Evolutionary conservation across 805 yeast species (phyloP).

Genomic region (Jamesozyma lodderae): DNA sequence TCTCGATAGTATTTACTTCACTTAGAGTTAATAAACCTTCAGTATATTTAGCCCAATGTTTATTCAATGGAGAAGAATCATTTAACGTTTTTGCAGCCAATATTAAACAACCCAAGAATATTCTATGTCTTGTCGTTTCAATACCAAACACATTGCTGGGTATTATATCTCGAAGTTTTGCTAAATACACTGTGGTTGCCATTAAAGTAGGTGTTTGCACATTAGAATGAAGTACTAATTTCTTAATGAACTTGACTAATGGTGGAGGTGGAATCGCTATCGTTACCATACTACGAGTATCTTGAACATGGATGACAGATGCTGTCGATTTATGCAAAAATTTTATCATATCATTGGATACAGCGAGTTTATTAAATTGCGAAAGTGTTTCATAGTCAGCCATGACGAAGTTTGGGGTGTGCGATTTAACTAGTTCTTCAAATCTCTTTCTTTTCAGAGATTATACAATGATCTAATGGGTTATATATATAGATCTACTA

Average conservation of each 20-base stretch:
- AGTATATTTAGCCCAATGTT: slow-evolving; percentile 93
- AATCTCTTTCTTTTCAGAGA: too few species aligned
- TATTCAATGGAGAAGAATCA: slow-evolving; percentile 90
- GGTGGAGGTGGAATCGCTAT: slow-evolving; percentile 33
- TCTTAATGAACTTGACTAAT: slow-evolving; percentile 56
- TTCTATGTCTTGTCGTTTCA: slow-evolving; percentile 86
- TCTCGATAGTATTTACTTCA: slow-evolving; percentile 86
- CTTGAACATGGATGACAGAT: slow-evolving; percentile 13
- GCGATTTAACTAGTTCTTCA: too few species aligned
- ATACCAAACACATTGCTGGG: slow-evolving; percentile 88
- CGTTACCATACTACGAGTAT: slow-evolving; percentile 8
- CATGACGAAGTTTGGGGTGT: slow-evolving; percentile 1
- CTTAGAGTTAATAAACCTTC: slow-evolving; percentile 66
- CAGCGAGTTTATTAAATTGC: slow-evolving; percentile 21
- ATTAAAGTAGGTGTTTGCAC: slow-evolving; percentile 92
- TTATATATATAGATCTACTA: too few species aligned
- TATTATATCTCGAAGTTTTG: slow-evolving; percentile 47
- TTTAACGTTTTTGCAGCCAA: slow-evolving; percentile 87
- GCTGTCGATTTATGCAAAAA: slow-evolving; percentile 23
- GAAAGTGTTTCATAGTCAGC: slow-evolving; percentile 24
- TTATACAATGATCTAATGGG: too few species aligned
- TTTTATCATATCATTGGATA: slow-evolving; percentile 25
- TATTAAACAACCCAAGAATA: slow-evolving; percentile 80
- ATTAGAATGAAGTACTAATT: slow-evolving; percentile 68
- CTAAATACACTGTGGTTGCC: slow-evolving; percentile 81